Conservation (phyloP, 371 early-diverging fungal genomes). For the Parasitella parasitica region DNA sequence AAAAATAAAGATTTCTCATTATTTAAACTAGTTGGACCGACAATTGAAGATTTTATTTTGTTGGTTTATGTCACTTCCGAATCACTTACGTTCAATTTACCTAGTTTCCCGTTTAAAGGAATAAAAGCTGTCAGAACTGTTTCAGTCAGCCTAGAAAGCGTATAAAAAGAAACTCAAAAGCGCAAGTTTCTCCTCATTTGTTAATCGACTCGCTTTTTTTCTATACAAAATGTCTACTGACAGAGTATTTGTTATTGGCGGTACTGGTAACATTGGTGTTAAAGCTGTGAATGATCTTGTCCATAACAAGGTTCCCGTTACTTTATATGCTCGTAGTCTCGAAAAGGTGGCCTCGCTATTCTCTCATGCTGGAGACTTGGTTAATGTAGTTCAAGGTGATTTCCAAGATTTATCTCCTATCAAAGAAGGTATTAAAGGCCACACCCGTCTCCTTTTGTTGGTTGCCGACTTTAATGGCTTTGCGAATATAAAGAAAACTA, state of each 20-base stretch:
- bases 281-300: conserved; percentile 15
- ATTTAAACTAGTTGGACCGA: too few species aligned
- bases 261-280: conserved; percentile 34
- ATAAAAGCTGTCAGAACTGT: too few species aligned
- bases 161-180: background rate
- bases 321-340: conserved; percentile 27
- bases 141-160: background rate
- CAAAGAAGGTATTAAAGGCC: conserved; percentile 24
- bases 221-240: conserved; percentile 1
- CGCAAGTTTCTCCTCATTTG: background rate
- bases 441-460: conserved; percentile 30
- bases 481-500: background rate
- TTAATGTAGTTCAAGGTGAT: conserved; percentile 30
- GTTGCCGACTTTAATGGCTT: conserved; percentile 10
- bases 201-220: background rate
- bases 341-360: conserved; percentile 15
- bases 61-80: too few species aligned
- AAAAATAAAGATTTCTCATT: too few species aligned
- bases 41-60: too few species aligned
- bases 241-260: conserved; percentile 29
- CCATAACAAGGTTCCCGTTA: conserved; percentile 7
- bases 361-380: background rate
- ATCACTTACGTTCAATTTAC: too few species aligned
- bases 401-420: conserved; percentile 18
- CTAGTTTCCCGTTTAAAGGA: too few species aligned